Percentiles rank a stretch among this genome's conserved stretches.
These are phyloP conservation scores for Periconia sp. DNA, from an alignment of 2,329 filamentous ascomycete species.

Conservation along the genomic window DNA sequence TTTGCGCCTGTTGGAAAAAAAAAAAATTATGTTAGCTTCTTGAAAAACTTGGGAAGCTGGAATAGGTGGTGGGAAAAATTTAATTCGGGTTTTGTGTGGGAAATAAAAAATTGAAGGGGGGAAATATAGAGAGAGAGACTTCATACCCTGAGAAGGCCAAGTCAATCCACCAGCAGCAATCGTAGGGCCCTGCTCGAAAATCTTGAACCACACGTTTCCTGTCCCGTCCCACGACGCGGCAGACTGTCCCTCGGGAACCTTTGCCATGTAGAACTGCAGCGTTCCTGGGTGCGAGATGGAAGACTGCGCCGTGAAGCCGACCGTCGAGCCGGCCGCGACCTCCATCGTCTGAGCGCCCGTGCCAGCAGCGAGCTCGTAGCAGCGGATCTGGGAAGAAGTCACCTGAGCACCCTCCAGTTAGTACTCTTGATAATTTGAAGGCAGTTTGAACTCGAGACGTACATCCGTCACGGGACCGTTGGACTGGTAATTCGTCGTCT, in stretches of 20 bases:
- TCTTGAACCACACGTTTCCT: slow-evolving; percentile 46
- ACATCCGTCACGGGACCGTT: slow-evolving; percentile 40
- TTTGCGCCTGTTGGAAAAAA: not conserved
- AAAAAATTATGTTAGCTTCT: not conserved
- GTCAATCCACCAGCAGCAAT: slow-evolving; percentile 8
- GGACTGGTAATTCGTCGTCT: slow-evolving; percentile 44
- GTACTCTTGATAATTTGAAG: too few relatives aligned
- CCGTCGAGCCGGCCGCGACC: slow-evolving; percentile 30
- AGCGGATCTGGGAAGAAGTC: slow-evolving; percentile 24
- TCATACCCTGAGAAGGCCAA: slow-evolving; percentile 13
- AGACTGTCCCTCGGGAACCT: slow-evolving; percentile 39
- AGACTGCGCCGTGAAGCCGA: slow-evolving; percentile 37
- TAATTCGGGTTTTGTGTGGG: too few relatives aligned
- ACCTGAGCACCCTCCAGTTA: too few relatives aligned
- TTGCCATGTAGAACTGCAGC: slow-evolving; percentile 47
- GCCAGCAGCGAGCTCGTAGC: slow-evolving; percentile 25
- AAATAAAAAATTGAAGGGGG: too few relatives aligned
- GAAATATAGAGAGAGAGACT: too few relatives aligned
- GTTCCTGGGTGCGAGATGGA: slow-evolving; percentile 41
- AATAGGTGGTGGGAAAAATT: not conserved
- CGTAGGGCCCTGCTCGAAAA: slow-evolving; percentile 24
- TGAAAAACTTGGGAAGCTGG: not conserved
- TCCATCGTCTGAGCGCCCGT: slow-evolving; percentile 9
- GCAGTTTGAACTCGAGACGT: slow-evolving; percentile 1
- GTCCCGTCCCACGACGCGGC: slow-evolving; percentile 39